Evolutionary conservation across 257 asterid genomes (phyloP).

Genomic region (Solanum chmielewskii): DNA sequence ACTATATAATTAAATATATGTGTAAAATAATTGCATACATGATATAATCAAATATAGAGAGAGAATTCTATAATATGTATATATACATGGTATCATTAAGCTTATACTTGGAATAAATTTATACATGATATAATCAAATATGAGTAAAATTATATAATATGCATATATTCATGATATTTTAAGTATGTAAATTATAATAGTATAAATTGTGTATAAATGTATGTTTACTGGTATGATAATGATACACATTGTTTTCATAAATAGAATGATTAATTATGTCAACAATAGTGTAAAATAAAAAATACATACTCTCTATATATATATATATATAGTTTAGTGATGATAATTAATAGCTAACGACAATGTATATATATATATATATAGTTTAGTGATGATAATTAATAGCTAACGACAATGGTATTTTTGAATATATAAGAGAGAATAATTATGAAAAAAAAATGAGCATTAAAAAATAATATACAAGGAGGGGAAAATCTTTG

Average conservation of each 20-base stretch:
- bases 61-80: no score
- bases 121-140: not conserved
- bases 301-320: not conserved
- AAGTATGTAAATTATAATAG: no score
- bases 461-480: not conserved
- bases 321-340: not conserved
- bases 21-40: no score
- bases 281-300: not conserved
- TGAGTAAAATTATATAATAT: not conserved
- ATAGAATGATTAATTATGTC: not conserved
- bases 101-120: not conserved
- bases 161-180: not conserved
- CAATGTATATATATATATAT: not conserved
- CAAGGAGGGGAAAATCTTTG: not conserved
- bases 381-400: not conserved
- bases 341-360: not conserved
- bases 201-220: no score
- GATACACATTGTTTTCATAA: not conserved
- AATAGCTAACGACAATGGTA: not conserved
- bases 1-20: no score
- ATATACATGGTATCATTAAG: not conserved
- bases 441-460: not conserved
- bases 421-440: not conserved
- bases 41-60: no score
- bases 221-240: not conserved